These are phyloP conservation scores for Paraphaeosphaeria sporulosa DNA, from an alignment of 2,329 filamentous ascomycete species.

Conservation along the genomic window DNA sequence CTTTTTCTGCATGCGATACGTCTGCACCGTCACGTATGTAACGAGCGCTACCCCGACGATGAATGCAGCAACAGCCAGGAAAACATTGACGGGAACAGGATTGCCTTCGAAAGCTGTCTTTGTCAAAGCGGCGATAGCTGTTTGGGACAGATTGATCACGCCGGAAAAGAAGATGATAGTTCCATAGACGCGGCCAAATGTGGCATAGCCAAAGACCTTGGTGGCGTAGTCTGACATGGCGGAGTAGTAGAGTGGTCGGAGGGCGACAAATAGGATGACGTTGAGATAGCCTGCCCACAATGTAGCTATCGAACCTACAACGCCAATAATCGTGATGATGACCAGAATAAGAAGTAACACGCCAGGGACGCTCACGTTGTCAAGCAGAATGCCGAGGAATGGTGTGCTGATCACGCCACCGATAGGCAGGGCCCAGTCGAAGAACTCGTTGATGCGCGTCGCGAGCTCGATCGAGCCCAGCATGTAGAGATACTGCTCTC, in stretches of 20 bases:
- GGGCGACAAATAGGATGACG: slow-evolving; percentile 79
- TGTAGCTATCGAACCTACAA: slow-evolving; percentile 74
- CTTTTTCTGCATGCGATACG: slow-evolving; percentile 39
- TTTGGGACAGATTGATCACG: slow-evolving; percentile 81
- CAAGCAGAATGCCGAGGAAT: slow-evolving; percentile 81
- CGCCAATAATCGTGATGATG: slow-evolving; percentile 74
- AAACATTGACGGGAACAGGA: slow-evolving; percentile 77
- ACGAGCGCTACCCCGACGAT: slow-evolving; percentile 71
- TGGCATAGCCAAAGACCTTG: slow-evolving; percentile 89
- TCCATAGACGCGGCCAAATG: slow-evolving; percentile 90
- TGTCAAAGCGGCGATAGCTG: slow-evolving; percentile 77
- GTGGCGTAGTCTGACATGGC: slow-evolving; percentile 87
- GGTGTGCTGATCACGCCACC: slow-evolving; percentile 83
- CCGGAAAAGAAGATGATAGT: slow-evolving; percentile 86
- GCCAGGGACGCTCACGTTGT: slow-evolving; percentile 73
- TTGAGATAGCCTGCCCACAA: slow-evolving; percentile 77
- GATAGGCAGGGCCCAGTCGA: slow-evolving; percentile 82
- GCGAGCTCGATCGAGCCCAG: slow-evolving; percentile 68
- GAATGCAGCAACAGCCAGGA: slow-evolving; percentile 68
- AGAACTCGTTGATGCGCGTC: slow-evolving; percentile 76
- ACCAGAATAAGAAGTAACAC: slow-evolving; percentile 74
- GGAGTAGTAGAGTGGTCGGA: slow-evolving; percentile 89
- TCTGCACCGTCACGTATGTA: slow-evolving; percentile 41
- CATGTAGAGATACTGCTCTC: slow-evolving; percentile 79
- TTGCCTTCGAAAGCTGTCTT: slow-evolving; percentile 74